Percentiles rank a stretch among this genome's conserved stretches.
Evolutionary conservation across 371 early-diverging fungal genomes (phyloP).

Genomic region (Amoeboaphelidium protococcarum): DNA sequence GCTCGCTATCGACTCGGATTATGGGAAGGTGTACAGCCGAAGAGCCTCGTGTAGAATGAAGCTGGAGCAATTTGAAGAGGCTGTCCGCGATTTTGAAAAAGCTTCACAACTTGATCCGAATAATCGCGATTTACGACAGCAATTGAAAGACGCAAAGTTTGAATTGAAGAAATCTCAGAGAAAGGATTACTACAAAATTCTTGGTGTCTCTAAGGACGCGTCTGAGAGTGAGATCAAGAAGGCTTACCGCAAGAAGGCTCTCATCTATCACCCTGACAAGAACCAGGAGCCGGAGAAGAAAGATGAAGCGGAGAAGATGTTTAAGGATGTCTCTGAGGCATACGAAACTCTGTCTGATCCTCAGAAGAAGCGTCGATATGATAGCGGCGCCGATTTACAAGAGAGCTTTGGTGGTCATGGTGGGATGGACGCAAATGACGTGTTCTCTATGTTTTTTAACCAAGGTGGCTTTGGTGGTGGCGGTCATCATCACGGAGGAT

Average conservation of each 20-base stretch:
- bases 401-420: not conserved
- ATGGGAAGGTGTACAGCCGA: conserved; percentile 37
- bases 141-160: conserved; percentile 11
- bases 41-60: conserved; percentile 49
- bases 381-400: not conserved
- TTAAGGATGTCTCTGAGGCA: not conserved
- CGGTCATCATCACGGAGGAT: not conserved
- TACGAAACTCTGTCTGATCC: not conserved
- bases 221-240: conserved; percentile 32
- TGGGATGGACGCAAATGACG: not conserved
- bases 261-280: conserved; percentile 60
- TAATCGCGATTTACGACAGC: conserved; percentile 23
- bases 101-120: conserved; percentile 27
- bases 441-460: not conserved
- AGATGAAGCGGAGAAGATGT: not conserved
- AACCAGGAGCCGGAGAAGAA: conserved; percentile 12
- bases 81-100: conserved; percentile 38
- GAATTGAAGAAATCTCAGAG: conserved; percentile 36
- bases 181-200: conserved; percentile 44
- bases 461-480: not conserved
- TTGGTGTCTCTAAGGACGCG: conserved; percentile 23
- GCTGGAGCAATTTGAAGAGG: conserved; percentile 44
- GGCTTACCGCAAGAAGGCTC: conserved; percentile 42
- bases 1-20: conserved; percentile 11
- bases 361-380: not conserved